Evolutionary conservation across 768 basidiomycete species (phyloP), one percentile per base, ranked within the genome.

Genomic region (Russula griseocarnosa): DNA sequence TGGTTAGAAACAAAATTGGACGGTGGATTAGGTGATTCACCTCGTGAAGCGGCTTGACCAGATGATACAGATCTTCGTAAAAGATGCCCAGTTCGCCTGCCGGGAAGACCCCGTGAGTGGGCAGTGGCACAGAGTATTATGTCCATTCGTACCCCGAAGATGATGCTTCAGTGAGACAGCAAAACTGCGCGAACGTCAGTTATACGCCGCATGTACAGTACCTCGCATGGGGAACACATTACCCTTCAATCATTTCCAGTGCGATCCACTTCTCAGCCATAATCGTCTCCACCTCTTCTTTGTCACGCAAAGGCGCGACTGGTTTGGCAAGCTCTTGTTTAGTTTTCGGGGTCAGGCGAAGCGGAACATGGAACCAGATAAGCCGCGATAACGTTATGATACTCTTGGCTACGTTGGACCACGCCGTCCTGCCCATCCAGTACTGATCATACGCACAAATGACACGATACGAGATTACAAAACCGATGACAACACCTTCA

Each of bases 241-340:
- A 40, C 83, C 77, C 86, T 70, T 84, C 80, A 38, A 86, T 71
- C 11, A 87, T 73, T 65, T 86, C 83, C 44, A 87, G 70, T 2
- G 84, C 84, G 72, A 82, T 75, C 26, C 77, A 72, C 69, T 88
- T 88, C 72, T 87, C 86, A 1, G 75, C 75, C 83, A 87, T 86
- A 3, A 82, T 78, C 54, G 79, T 77, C 24, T 72, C 74, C 56
- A 80, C 65, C 62, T 86, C 85, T 36, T 81, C 70, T 13, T 69
- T 67, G 16, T 76, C 73, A 8, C 78, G 74, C 9, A 74, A 63
- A 13, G 74, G 69, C 20, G 20, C 58, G 1, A 77, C 77, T 14
- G 61, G 65, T 30, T 72, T 68, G 13, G 38, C 18, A 2, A 63
- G 72, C 65, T 81, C 80, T 66, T 79, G 73, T 2, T 70, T 55